Base-by-base conservation (phyloP, 768 basidiomycete genomes). In the Rossbeevera mucosa region DNA sequence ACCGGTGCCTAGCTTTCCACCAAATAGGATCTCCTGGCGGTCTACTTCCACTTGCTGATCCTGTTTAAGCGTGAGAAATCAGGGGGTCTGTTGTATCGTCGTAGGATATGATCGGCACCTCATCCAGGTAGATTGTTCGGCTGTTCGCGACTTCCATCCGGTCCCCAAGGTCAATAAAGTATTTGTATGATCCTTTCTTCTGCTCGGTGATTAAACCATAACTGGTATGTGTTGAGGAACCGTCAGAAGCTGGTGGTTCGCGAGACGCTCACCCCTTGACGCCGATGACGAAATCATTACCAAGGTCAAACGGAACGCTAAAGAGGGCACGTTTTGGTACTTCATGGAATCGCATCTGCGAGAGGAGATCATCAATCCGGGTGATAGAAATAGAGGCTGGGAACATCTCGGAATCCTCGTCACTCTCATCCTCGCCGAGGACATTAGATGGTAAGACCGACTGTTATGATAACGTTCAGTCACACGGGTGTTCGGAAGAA, bases 191-290 rank as follows among this genome's bases (percentile, higher is more conserved):
- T 0, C 90, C 88, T 68, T 87, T 94, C 67, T 80, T 88, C 70
- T 94, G 92, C 62, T 94, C 86, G 1, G 90, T 90, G 14, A 98
- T 79, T 41, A 95, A 70, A 8, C 90, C 86, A 67, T 95, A 99
- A 44, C 93, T 96, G 58, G 16, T 21, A 40, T 44, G 54, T 24
- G 26, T 54, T 55, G 52, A 60, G 47, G 14, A 20, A 48, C 44
- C 21, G 29, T 24, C 2, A 43, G 14, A 29, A 5, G 16, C 30
- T 50, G n/a, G 33, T n/a, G 30, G 14, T 36, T 16, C 28, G 14
- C 46, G 44, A 47, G 36, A 53, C 48, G 71, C 76, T 65, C 64
- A 88, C 83, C 91, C 91, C 70, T 92, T 93, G 44, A 92, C 74
- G 9, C 91, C 88, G 55, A 94, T 87, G 6, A 77, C 76, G 46